These are phyloP conservation scores for Globisporangium echinulatum DNA, from an alignment of 352 stramenopile species.

Conservation along the genomic window DNA sequence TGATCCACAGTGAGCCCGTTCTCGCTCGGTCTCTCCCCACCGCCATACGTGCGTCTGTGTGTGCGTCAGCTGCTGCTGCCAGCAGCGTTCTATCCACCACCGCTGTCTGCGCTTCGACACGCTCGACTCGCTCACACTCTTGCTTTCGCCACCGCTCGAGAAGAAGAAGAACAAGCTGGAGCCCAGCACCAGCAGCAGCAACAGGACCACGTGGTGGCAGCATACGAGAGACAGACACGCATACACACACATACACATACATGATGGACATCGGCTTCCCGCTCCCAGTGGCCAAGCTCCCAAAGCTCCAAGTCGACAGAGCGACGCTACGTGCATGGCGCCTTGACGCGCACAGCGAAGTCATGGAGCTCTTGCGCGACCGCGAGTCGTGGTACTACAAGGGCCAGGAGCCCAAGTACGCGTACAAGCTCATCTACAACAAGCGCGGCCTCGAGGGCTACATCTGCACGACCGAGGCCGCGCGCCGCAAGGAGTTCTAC, in stretches of 20 bases:
- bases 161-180: neutral
- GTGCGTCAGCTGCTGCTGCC: no score
- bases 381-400: slow-evolving; percentile 14
- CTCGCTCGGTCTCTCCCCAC: no score
- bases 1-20: no score
- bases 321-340: slow-evolving; percentile 7
- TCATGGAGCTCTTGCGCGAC: slow-evolving; percentile 4
- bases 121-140: neutral
- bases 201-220: neutral
- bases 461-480: slow-evolving; percentile 8
- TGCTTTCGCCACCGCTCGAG: neutral
- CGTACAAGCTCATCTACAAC: slow-evolving; percentile 20
- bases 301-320: slow-evolving; percentile 3
- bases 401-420: slow-evolving; percentile 7
- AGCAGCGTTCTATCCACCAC: no score
- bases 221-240: neutral
- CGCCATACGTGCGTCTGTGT: no score
- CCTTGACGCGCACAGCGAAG: slow-evolving; percentile 1
- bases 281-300: slow-evolving; percentile 1
- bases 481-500: slow-evolving; percentile 10
- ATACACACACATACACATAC: neutral
- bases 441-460: slow-evolving; percentile 28
- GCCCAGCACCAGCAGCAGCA: neutral
- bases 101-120: no score
- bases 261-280: slow-evolving; percentile 7